Base-by-base conservation (phyloP, 129 eudicot species). In the Artemisia tridentata region DNA sequence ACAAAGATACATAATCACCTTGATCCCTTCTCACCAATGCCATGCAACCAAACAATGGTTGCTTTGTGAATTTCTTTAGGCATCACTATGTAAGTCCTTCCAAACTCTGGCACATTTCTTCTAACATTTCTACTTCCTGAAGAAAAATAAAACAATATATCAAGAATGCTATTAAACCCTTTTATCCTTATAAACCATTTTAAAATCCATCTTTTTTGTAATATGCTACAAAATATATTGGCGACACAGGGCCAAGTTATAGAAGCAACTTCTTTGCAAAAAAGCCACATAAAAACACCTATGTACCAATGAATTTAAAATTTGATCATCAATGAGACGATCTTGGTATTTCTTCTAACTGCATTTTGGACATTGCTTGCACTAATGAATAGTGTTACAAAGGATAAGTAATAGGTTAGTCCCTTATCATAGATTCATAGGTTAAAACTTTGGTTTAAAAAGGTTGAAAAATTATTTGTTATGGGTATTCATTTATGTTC, bases 41-140 rank as follows among this genome's bases (percentile, higher is more conserved):
- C 97, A 78, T 91, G 97, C 54, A 91, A 73, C 97, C 97, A 91
- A 68, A 91, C 88, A 29, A 91, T 84, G 51, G 96, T 91, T 58
- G 97, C 87, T 69, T 81, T 80, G 77, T 91, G 97, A 70, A 58
- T 79, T 38, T 88, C 96, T 83, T 84, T 86, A 17, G 97, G 97
- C 85, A 86, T 86, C 78, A 91, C 96, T 76, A 88, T 93, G 69
- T 78, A 85, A 71, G 96, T 91, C 79, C 96, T 78, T 81, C 97
- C 97, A 69, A 86, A 88, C 68, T 88, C 96, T 66, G 45, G 45
- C 10, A 77, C 53, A 64, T 77, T 66, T 65, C 81, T 80, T 60
- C 87, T 48, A 63, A 55, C 60, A 27, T 65, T 77, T 69, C 85
- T 81, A 69, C 86, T 85, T 75, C 91, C 97, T 85, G 85, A 54